Evolutionary conservation across 805 yeast species (phyloP).

Genomic region (Blastobotrys attinorum): DNA sequence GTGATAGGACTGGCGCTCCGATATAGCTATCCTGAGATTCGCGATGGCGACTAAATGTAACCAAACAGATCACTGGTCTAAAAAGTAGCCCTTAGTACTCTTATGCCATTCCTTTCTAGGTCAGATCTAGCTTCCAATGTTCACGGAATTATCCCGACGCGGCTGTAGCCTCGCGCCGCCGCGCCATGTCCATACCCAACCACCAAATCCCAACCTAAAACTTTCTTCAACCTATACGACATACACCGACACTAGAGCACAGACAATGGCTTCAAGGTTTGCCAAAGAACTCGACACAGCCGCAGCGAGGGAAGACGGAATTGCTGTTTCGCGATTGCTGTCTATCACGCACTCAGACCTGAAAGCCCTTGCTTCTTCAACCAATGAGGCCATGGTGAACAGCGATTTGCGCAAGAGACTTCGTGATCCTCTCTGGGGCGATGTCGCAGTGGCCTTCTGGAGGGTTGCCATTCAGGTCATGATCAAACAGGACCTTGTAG

Average conservation of each 20-base stretch:
- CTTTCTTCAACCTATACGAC: not conserved
- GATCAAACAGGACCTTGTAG: constrained; percentile 15
- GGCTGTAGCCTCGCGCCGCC: too few relatives aligned
- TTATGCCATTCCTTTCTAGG: too few relatives aligned
- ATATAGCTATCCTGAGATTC: too few relatives aligned
- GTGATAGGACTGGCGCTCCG: too few relatives aligned
- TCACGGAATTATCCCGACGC: not conserved
- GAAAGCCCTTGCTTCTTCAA: constrained; percentile 6
- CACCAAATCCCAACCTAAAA: not conserved
- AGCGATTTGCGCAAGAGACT: constrained; percentile 3
- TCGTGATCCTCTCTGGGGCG: constrained; percentile 14
- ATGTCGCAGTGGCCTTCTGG: constrained; percentile 21
- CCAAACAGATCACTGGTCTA: too few relatives aligned
- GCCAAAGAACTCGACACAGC: constrained; percentile 10
- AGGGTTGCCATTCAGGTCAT: constrained; percentile 17
- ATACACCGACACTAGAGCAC: too few relatives aligned
- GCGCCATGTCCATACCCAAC: not conserved
- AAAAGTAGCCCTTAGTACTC: too few relatives aligned
- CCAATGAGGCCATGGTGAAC: constrained; percentile 13
- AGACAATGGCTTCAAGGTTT: constrained; percentile 1
- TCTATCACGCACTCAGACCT: constrained; percentile 13
- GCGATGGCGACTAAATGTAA: too few relatives aligned
- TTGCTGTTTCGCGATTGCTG: constrained; percentile 13
- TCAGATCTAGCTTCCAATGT: too few relatives aligned
- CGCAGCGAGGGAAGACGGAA: constrained; percentile 12